Conservation (phyloP, 2,329 filamentous ascomycete species). For the Rutstroemia sp. region DNA sequence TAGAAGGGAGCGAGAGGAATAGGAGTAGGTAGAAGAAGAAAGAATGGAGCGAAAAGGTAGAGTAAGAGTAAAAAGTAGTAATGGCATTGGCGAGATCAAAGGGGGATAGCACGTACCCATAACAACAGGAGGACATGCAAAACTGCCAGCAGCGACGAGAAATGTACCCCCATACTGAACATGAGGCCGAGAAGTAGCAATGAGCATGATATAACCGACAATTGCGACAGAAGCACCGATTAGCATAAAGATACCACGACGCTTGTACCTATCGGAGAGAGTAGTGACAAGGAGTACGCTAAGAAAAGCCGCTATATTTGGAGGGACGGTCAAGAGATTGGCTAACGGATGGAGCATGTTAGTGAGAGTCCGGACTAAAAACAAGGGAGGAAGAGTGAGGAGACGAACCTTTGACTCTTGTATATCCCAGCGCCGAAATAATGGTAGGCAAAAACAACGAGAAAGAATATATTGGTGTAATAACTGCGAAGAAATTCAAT, state of each 20-base stretch:
- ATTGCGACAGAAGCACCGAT: conserved; percentile 62
- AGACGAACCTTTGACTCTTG: conserved; percentile 17
- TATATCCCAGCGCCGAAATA: conserved; percentile 45
- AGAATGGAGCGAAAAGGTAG: not conserved
- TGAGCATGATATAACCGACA: conserved; percentile 69
- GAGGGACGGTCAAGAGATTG: conserved; percentile 41
- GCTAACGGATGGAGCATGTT: conserved; percentile 28
- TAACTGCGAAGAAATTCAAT: conserved; percentile 4
- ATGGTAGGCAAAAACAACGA: conserved; percentile 37
- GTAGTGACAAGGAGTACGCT: conserved; percentile 64
- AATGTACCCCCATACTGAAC: conserved; percentile 79
- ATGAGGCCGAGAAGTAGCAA: conserved; percentile 52
- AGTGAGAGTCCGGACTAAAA: too few relatives aligned
- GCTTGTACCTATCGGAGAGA: conserved; percentile 63
- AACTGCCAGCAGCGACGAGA: conserved; percentile 78
- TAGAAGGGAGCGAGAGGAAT: too few relatives aligned
- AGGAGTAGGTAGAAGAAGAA: not conserved
- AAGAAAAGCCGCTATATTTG: conserved; percentile 56
- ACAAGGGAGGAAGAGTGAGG: not conserved
- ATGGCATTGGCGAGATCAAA: too few relatives aligned
- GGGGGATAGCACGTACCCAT: not conserved
- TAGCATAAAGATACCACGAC: conserved; percentile 65
- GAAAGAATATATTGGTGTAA: conserved; percentile 31
- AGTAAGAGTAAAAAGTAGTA: too few relatives aligned
- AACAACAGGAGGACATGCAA: conserved; percentile 47